A percentile compares a stretch with the other conserved stretches of the same genome.
These are phyloP conservation scores for Hortiboletus campestris DNA, from an alignment of 768 basidiomycete species.

Conservation along the genomic window DNA sequence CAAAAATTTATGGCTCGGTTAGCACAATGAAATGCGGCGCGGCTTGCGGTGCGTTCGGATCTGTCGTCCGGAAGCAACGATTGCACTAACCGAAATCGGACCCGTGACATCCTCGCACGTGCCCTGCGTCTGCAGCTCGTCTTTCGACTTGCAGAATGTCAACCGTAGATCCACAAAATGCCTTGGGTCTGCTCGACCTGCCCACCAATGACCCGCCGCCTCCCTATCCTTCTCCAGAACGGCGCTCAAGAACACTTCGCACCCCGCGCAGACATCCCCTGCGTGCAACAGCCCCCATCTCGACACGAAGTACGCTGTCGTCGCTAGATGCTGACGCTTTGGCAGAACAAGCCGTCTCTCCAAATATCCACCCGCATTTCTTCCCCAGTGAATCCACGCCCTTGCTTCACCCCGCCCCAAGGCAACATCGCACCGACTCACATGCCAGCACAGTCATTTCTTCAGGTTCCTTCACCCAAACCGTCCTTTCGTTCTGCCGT, in stretches of 20 bases:
- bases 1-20: not conserved
- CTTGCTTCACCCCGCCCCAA: constrained; percentile 35
- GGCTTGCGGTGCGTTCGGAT: not conserved
- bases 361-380: constrained; percentile 23
- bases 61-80: not conserved
- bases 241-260: constrained; percentile 39
- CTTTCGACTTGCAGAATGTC: constrained; percentile 8
- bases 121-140: not conserved
- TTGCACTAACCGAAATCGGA: too few species aligned
- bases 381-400: constrained; percentile 46
- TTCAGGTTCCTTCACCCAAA: constrained; percentile 58
- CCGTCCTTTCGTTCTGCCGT: constrained; percentile 65
- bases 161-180: constrained; percentile 2
- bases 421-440: constrained; percentile 56
- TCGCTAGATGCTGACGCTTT: constrained; percentile 38
- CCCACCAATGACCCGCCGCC: constrained; percentile 59
- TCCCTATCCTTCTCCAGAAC: constrained; percentile 58
- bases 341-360: constrained; percentile 28
- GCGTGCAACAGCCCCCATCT: constrained; percentile 29
- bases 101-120: not conserved
- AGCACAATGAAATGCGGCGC: too few species aligned
- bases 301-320: constrained; percentile 28
- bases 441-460: constrained; percentile 51
- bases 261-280: constrained; percentile 29
- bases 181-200: constrained; percentile 8